Percentiles rank a stretch among this genome's conserved stretches.
phyloP scores from a whole-genome alignment of 2,329 filamentous ascomycete species.

The Fusarium guadeloupense region DNA sequence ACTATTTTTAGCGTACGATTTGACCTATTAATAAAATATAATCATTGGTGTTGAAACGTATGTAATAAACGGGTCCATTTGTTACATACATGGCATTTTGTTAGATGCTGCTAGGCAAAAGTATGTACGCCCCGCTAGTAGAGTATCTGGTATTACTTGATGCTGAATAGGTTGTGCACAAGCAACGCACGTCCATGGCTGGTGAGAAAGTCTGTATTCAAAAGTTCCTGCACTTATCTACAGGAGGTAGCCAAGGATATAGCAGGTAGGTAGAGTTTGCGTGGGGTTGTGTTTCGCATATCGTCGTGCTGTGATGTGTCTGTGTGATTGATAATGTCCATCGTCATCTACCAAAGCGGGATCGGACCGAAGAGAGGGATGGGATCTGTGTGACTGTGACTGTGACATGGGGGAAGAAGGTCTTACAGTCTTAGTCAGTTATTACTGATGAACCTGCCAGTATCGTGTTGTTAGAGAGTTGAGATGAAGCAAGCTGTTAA shows the following conservation, averaged over 20 bases:
- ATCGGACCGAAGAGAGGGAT: slow-evolving; percentile 31
- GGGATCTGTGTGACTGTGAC: not conserved
- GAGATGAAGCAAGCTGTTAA: slow-evolving; percentile 12
- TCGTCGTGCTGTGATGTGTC: slow-evolving; percentile 3
- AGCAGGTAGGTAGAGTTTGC: slow-evolving; percentile 10
- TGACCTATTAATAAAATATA: no score
- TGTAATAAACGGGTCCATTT: no score
- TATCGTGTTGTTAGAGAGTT: not conserved
- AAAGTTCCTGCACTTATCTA: not conserved
- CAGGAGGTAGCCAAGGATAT: not conserved
- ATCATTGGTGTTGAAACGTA: no score
- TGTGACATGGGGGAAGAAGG: slow-evolving; percentile 27
- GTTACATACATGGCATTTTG: not conserved
- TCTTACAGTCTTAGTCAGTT: not conserved
- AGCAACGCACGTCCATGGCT: not conserved
- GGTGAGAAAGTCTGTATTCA: slow-evolving; percentile 14
- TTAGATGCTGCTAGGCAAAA: not conserved
- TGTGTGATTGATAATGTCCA: slow-evolving; percentile 24
- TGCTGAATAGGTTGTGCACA: no score
- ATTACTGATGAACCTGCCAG: not conserved
- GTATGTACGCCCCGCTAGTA: not conserved
- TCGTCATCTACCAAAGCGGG: slow-evolving; percentile 23
- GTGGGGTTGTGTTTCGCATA: slow-evolving; percentile 13
- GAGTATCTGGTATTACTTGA: no score
- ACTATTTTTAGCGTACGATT: no score